These are phyloP conservation scores for Microsporum ferrugineum DNA, from an alignment of 2,329 filamentous ascomycete genomes.

Conservation along the genomic window DNA sequence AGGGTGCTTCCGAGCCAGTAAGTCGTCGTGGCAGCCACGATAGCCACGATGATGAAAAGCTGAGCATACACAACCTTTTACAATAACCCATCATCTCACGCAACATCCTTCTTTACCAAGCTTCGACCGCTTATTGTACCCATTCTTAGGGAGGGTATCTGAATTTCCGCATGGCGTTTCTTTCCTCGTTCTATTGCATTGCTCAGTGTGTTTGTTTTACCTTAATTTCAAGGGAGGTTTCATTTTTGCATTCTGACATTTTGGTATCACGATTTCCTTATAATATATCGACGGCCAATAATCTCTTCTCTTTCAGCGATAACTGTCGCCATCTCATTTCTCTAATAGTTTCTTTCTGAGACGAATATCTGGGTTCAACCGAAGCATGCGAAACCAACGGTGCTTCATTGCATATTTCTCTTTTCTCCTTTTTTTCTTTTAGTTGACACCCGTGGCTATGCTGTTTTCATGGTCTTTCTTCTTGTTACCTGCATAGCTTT, in stretches of 20 bases:
- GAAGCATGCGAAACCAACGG: not conserved
- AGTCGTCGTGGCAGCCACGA: slow-evolving; percentile 14
- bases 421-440: not conserved
- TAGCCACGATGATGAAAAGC: slow-evolving; percentile 15
- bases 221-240: not conserved
- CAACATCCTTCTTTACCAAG: not conserved
- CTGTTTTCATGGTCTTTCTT: not conserved
- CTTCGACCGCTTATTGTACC: not conserved
- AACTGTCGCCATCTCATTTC: not conserved
- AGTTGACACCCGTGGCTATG: not conserved
- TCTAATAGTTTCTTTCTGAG: not conserved
- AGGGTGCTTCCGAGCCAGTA: slow-evolving; percentile 3
- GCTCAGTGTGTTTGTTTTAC: not conserved
- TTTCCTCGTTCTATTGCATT: not conserved
- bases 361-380: not conserved
- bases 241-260: not conserved
- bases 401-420: not conserved
- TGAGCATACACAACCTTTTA: slow-evolving; percentile 13
- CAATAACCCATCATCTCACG: slow-evolving; percentile 2
- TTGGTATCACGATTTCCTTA: not conserved
- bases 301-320: not conserved
- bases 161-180: not conserved
- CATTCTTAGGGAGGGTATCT: slow-evolving; percentile 2
- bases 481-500: not conserved
- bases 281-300: not conserved